Evolutionary conservation across 345 rosid species (phyloP).

Genomic region (Acer campestre): DNA sequence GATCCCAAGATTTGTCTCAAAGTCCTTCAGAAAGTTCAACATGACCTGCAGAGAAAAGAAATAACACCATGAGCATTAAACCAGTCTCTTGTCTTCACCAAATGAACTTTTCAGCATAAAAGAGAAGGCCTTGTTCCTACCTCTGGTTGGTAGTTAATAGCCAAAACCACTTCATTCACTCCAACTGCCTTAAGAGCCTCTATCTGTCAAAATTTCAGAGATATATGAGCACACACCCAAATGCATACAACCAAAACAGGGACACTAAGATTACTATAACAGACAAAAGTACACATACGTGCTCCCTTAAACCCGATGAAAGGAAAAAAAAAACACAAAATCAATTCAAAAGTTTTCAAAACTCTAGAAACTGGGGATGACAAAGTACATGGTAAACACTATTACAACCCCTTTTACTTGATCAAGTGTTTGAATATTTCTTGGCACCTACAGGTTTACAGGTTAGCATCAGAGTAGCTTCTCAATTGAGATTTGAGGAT

Average conservation of each 20-base stretch:
- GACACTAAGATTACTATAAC: background rate
- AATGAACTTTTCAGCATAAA: background rate
- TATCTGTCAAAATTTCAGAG: constrained; percentile 47
- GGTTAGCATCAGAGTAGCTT: background rate
- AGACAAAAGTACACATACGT: background rate
- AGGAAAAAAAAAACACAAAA: background rate
- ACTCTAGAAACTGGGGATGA: background rate
- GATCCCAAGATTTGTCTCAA: constrained; percentile 85
- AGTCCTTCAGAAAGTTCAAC: constrained; percentile 90
- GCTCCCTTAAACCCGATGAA: background rate
- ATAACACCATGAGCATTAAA: background rate
- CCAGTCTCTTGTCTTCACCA: background rate
- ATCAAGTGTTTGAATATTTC: constrained; percentile 12
- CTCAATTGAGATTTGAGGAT: background rate
- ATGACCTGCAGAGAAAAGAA: constrained; percentile 57
- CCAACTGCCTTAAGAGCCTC: constrained; percentile 97
- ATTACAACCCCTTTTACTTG: background rate
- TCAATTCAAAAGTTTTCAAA: background rate
- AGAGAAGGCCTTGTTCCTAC: constrained; percentile 33
- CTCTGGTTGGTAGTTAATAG: constrained; percentile 98
- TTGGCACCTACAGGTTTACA: constrained; percentile 3
- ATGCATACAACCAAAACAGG: background rate
- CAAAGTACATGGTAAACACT: constrained; percentile 5
- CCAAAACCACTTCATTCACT: constrained; percentile 95
- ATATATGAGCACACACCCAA: background rate